These are phyloP conservation scores for Bertia moriformis DNA, from an alignment of 2,329 filamentous ascomycete species.

Conservation along the genomic window DNA sequence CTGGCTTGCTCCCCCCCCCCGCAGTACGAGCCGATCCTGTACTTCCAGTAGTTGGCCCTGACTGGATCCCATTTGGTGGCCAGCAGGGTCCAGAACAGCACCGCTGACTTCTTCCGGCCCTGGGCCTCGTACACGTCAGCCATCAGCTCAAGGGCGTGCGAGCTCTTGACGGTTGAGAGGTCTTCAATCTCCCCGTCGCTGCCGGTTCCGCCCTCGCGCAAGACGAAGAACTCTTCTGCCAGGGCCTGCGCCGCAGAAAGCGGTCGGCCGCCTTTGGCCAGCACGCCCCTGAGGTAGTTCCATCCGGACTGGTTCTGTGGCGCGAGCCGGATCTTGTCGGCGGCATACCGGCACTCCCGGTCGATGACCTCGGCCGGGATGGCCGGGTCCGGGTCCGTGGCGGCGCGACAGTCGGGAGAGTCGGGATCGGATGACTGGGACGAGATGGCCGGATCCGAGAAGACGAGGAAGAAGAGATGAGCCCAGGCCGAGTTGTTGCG, in stretches of 20 bases:
- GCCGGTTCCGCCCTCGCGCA: conserved; percentile 24
- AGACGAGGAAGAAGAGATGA: conserved; percentile 87
- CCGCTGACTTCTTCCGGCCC: too few species aligned
- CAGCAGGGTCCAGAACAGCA: not conserved
- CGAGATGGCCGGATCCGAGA: conserved; percentile 41
- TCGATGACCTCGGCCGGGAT: conserved; percentile 52
- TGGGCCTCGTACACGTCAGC: conserved; percentile 45
- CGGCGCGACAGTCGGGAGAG: conserved; percentile 32
- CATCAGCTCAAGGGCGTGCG: conserved; percentile 56
- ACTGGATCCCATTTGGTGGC: not conserved
- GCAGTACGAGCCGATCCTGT: too few species aligned
- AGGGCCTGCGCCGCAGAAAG: conserved; percentile 30
- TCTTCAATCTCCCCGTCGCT: too few species aligned
- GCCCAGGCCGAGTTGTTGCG: conserved; percentile 97
- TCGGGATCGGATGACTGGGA: too few species aligned
- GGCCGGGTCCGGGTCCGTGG: conserved; percentile 33
- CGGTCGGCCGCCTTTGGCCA: conserved; percentile 47
- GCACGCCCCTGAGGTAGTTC: conserved; percentile 74
- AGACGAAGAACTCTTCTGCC: conserved; percentile 34
- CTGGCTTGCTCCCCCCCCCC: conserved; percentile 13
- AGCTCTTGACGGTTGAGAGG: conserved; percentile 42
- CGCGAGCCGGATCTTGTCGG: conserved; percentile 59
- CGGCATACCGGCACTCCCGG: conserved; percentile 61
- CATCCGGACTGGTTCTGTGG: conserved; percentile 91
- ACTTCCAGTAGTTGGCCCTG: not conserved